Conservation (phyloP, 2,329 filamentous ascomycete species). For the Curvularia spicifera region DNA sequence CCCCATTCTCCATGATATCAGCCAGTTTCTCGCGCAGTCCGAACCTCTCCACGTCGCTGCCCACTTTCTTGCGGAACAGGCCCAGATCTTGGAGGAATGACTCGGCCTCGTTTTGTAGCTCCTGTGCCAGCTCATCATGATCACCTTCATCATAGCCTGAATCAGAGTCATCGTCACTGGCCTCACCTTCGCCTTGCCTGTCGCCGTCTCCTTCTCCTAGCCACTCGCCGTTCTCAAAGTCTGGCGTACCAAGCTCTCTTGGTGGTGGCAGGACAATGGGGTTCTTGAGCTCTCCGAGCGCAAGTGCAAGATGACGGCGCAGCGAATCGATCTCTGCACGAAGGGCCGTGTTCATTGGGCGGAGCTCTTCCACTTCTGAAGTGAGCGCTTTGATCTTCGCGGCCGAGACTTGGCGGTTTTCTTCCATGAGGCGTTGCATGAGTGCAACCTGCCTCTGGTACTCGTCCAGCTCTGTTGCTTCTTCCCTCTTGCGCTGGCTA, state of each 20-base stretch:
- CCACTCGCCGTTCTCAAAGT: conserved; percentile 44
- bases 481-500: conserved; percentile 73
- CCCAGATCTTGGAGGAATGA: conserved; percentile 80
- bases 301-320: conserved; percentile 84
- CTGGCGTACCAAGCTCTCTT: conserved; percentile 33
- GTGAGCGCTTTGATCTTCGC: conserved; percentile 88
- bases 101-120: conserved; percentile 85
- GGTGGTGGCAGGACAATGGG: conserved; percentile 71
- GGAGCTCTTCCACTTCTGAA: conserved; percentile 56
- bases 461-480: conserved; percentile 86
- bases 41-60: conserved; percentile 77
- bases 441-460: conserved; percentile 89
- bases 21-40: conserved; percentile 34
- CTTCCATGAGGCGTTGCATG: conserved; percentile 97
- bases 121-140: conserved; percentile 59
- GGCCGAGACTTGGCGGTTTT: conserved; percentile 86
- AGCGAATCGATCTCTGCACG: conserved; percentile 79
- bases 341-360: conserved; percentile 64
- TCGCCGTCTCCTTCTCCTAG: conserved; percentile 34
- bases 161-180: conserved; percentile 49
- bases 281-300: conserved; percentile 84
- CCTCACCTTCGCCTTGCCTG: conserved; percentile 39
- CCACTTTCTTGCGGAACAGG: conserved; percentile 83
- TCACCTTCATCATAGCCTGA: conserved; percentile 67
- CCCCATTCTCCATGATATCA: conserved; percentile 24